Evolutionary conservation across 2,329 filamentous ascomycete species (phyloP).

Genomic region (Niveomyces coronatus): DNA sequence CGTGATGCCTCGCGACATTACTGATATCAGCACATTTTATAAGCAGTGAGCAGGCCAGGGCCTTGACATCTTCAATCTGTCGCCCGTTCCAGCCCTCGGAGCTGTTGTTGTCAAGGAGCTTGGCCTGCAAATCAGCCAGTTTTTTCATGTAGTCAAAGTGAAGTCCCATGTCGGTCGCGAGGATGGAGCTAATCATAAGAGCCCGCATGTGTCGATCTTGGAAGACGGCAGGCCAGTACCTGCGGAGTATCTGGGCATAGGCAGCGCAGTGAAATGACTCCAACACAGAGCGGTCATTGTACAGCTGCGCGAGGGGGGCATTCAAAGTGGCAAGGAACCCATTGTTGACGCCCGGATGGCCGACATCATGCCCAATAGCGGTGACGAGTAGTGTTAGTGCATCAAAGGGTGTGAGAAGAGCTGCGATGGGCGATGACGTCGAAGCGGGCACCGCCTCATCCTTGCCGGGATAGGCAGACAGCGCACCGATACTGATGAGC

Average conservation of each 20-base stretch:
- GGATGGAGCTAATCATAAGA: constrained; percentile 93
- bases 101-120: constrained; percentile 55
- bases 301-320: constrained; percentile 84
- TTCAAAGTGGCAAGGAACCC: constrained; percentile 89
- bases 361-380: constrained; percentile 96
- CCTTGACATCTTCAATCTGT: constrained; percentile 63
- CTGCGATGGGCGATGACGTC: constrained; percentile 59
- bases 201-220: constrained; percentile 70
- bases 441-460: constrained; percentile 15
- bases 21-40: constrained; percentile 99
- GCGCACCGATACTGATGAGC: constrained; percentile 65
- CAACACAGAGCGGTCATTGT: constrained; percentile 92
- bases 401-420: constrained; percentile 75
- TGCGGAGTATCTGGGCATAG: constrained; percentile 87
- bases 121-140: constrained; percentile 69
- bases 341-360: constrained; percentile 96
- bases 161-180: constrained; percentile 94
- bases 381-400: constrained; percentile 82
- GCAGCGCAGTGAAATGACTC: constrained; percentile 97
- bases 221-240: constrained; percentile 82
- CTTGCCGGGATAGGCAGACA: constrained; percentile 53
- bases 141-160: constrained; percentile 96
- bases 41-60: constrained; percentile 76
- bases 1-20: constrained; percentile 83
- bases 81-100: constrained; percentile 69